Conservation (phyloP, 1,284 basidiomycete species). For the Phellopilus nigrolimitatus region DNA sequence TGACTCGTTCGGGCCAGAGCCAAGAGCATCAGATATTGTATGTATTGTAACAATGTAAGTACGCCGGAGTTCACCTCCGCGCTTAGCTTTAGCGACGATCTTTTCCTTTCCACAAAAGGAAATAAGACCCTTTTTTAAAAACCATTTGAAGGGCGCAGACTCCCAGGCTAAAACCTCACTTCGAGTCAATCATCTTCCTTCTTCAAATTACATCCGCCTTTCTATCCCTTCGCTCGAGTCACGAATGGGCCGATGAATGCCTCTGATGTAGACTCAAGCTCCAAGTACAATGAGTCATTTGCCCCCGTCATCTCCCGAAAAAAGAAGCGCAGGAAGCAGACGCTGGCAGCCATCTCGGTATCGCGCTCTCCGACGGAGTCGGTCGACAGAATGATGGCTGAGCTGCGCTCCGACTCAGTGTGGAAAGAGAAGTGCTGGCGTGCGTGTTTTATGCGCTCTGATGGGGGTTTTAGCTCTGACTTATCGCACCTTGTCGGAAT, state of each 20-base stretch:
- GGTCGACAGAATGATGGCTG: constrained; percentile 6
- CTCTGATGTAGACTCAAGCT: background rate
- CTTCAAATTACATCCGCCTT: background rate
- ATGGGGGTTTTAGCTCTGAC: constrained; percentile 6
- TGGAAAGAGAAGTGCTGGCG: constrained; percentile 12
- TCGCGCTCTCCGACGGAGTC: constrained; percentile 3
- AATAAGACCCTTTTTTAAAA: no score
- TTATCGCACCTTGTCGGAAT: constrained; percentile 5
- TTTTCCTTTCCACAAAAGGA: no score
- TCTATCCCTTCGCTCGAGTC: background rate
- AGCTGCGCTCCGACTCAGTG: constrained; percentile 8
- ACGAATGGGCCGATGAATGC: constrained; percentile 7
- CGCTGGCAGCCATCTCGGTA: background rate
- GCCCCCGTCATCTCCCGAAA: constrained; percentile 9
- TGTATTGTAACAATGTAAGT: no score
- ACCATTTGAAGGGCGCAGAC: no score
- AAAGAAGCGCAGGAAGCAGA: constrained; percentile 12
- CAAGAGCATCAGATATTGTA: no score
- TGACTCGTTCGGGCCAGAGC: no score
- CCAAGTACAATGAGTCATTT: constrained; percentile 13
- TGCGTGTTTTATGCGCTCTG: constrained; percentile 16
- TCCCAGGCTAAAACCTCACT: no score
- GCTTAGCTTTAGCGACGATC: no score
- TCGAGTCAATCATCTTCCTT: no score
- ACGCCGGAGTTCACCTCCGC: no score